A percentile compares a stretch with the other conserved stretches of the same genome.
These are phyloP conservation scores for Silene latifolia DNA, from an alignment of 148 eudicot species.

Conservation along the genomic window DNA sequence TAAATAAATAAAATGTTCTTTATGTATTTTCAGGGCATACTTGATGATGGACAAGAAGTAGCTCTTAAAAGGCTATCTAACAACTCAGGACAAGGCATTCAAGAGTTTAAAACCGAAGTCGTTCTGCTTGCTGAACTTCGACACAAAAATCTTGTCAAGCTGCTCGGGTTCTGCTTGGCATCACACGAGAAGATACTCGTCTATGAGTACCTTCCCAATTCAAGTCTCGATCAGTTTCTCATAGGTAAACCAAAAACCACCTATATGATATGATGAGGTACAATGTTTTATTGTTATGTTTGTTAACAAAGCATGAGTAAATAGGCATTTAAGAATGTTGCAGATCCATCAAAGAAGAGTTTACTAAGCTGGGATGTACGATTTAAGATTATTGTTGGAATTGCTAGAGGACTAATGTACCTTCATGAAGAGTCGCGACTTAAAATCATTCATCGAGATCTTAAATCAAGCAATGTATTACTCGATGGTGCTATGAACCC, in stretches of 20 bases:
- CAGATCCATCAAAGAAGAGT: slow-evolving; percentile 14
- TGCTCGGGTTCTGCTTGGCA: slow-evolving; percentile 24
- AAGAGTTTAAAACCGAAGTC: slow-evolving; percentile 24
- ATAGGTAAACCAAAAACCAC: slow-evolving; percentile 5
- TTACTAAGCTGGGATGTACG: slow-evolving; percentile 11
- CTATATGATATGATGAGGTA: no score
- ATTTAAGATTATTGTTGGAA: slow-evolving; percentile 16
- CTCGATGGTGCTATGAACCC: slow-evolving; percentile 33
- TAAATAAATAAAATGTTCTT: no score
- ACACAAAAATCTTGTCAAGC: slow-evolving; percentile 29
- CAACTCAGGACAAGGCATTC: slow-evolving; percentile 22
- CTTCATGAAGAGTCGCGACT: slow-evolving; percentile 29
- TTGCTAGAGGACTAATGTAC: slow-evolving; percentile 23
- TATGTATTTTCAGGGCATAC: no score
- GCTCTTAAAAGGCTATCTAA: slow-evolving; percentile 26
- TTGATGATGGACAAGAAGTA: slow-evolving; percentile 19
- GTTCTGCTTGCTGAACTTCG: slow-evolving; percentile 27
- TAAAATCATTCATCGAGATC: slow-evolving; percentile 32
- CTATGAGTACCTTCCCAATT: slow-evolving; percentile 26
- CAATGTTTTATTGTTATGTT: no score
- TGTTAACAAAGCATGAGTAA: no score
- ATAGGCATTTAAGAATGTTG: background rate
- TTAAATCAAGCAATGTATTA: slow-evolving; percentile 30
- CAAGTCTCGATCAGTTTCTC: slow-evolving; percentile 17
- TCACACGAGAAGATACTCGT: slow-evolving; percentile 24